Conservation (phyloP, 441 rosid species). For the Erysimum cheiri region DNA sequence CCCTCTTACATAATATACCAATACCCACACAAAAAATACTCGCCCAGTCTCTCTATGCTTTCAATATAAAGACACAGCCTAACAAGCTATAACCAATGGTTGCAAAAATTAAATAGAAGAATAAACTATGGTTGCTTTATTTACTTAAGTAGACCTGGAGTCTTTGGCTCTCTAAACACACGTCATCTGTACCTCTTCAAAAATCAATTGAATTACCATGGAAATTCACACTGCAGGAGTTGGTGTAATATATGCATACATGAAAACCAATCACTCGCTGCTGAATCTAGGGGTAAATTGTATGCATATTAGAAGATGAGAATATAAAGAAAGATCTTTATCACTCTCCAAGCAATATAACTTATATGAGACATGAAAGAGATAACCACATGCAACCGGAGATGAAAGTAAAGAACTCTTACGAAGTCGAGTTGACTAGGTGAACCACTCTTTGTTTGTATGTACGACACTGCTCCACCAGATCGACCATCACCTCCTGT, state of each 20-base stretch:
- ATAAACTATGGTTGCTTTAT: constrained; percentile 8
- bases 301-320: constrained; percentile 1
- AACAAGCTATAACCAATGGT: constrained; percentile 15
- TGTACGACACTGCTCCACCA: constrained; percentile 96
- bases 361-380: constrained; percentile 18
- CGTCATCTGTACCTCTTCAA: constrained; percentile 3
- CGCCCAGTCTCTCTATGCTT: constrained; percentile 11
- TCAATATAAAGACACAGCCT: constrained; percentile 10
- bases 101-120: constrained; percentile 12
- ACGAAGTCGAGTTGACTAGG: constrained; percentile 97
- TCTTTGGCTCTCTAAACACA: constrained; percentile 16
- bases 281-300: neutral
- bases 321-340: constrained; percentile 3
- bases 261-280: constrained; percentile 11
- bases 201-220: constrained; percentile 6
- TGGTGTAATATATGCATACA: constrained; percentile 13
- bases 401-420: constrained; percentile 50
- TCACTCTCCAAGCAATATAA: constrained; percentile 5
- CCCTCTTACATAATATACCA: constrained; percentile 19
- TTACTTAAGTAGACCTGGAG: constrained; percentile 7
- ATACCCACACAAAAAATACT: constrained; percentile 1
- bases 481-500: constrained; percentile 96
- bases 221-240: constrained; percentile 5
- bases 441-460: constrained; percentile 99
- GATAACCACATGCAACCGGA: constrained; percentile 25